phyloP scores from a whole-genome alignment of 345 rosid genomes.

The Cardiospermum halicacabum region DNA sequence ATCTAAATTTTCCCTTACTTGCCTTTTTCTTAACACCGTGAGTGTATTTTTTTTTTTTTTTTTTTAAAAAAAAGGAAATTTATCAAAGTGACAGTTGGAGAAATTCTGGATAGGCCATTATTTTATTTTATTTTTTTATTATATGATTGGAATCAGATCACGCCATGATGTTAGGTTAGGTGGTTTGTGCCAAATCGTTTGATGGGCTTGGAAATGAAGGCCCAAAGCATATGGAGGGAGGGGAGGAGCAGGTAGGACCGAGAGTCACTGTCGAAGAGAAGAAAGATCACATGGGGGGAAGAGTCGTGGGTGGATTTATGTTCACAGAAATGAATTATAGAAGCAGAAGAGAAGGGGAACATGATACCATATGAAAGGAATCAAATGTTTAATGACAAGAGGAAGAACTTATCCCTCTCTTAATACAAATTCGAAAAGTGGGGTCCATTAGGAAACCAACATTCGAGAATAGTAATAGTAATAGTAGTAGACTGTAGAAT shows the following conservation, averaged over 20 bases:
- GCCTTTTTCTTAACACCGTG: not conserved
- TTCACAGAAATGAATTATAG: constrained; percentile 22
- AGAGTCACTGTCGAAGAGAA: not conserved
- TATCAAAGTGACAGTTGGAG: too few species aligned
- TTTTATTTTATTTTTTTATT: too few species aligned
- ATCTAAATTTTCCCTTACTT: not conserved
- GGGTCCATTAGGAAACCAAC: constrained; percentile 8
- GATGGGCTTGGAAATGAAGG: too few species aligned
- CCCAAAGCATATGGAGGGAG: too few species aligned
- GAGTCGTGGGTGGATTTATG: constrained; percentile 16
- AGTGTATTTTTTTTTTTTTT: not conserved
- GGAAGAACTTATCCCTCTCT: constrained; percentile 29
- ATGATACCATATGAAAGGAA: constrained; percentile 31
- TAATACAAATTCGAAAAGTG: not conserved
- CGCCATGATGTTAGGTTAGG: too few species aligned
- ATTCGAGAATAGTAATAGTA: constrained; percentile 10
- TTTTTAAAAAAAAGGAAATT: too few species aligned
- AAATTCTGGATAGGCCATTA: too few species aligned
- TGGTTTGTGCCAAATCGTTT: too few species aligned
- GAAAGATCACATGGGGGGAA: not conserved
- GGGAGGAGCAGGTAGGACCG: too few species aligned
- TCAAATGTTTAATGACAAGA: constrained; percentile 23
- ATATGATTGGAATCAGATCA: too few species aligned
- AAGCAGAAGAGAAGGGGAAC: constrained; percentile 6
- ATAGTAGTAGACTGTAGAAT: too few species aligned